Base-by-base conservation (phyloP, 1,284 basidiomycete species). In the Ceratobasidium sp. region DNA sequence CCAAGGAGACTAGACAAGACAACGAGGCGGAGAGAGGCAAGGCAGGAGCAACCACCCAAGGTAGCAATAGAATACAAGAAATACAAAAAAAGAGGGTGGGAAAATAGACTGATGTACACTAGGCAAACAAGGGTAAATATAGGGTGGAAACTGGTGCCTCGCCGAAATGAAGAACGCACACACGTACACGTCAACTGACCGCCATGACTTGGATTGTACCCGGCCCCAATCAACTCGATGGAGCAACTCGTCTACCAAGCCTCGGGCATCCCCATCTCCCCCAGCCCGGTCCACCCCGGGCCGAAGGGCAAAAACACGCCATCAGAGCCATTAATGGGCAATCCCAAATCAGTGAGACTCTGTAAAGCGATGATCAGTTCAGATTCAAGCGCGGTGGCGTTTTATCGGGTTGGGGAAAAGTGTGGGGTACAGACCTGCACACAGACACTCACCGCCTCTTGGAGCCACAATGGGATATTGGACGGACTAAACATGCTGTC, bases 301-400 rank as follows among this genome's bases (percentile, higher is more conserved):
- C 68, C 71, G 80, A 91, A 85, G 74, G 90, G 90, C 68, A 95
- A 78, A 80, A 96, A 95, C 64, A 95, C 89, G 6, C 90, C 92
- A 74, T 96, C 93, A 4, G 90, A 91, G 52, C 93, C 93, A 74
- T 94, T 94, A 50, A 88, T 83, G n/a, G 93, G 93, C 55, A 95
- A 80, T 17, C 93, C 93, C 5, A 96, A 86, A 77, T 96, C 93
- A 22, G 89, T 87, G 72, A 94, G 80, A 76, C 87, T 94, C 91
- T 94, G 78, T 52, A 70, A 49, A 72, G 71, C 60, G 40, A n/a
- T n/a, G n/a, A n/a, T n/a, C n/a, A n/a, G n/a, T n/a, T n/a, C n/a
- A n/a, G n/a, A n/a, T n/a, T n/a, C n/a, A n/a, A n/a, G 35, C n/a
- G 35, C 32, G 57, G 65, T 49, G 35, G 65, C 43, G 31, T 43